These are phyloP conservation scores for Zygosaccharomyces gambellarensis DNA, from an alignment of 805 yeast species.

Conservation along the genomic window DNA sequence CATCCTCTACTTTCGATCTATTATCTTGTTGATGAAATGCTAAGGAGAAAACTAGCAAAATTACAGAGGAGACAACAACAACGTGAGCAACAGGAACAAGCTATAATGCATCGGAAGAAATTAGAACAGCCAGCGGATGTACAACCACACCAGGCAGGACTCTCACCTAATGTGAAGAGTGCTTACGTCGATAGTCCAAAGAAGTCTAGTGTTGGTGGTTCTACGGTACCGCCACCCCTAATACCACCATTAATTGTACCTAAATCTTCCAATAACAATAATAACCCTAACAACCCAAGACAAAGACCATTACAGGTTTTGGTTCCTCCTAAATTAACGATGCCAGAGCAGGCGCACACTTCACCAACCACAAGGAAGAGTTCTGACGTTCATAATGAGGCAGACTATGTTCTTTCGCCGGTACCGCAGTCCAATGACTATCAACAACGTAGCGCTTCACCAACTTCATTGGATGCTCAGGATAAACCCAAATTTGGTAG, in stretches of 20 bases:
- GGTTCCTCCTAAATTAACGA: slow-evolving; percentile 40
- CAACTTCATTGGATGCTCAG: slow-evolving; percentile 15
- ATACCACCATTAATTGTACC: slow-evolving; percentile 7
- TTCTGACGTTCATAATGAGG: slow-evolving; percentile 22
- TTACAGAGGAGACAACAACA: slow-evolving; percentile 25
- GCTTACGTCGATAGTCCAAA: background rate
- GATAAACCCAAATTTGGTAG: slow-evolving; percentile 32
- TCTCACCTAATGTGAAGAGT: background rate
- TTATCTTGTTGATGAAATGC: slow-evolving; percentile 79
- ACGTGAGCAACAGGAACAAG: slow-evolving; percentile 20
- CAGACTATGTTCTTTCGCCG: slow-evolving; percentile 29
- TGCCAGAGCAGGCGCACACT: slow-evolving; percentile 47
- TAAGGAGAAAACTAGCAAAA: slow-evolving; percentile 61
- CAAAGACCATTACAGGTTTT: slow-evolving; percentile 20
- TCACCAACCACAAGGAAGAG: slow-evolving; percentile 39
- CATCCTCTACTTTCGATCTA: slow-evolving; percentile 89
- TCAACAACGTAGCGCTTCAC: slow-evolving; percentile 34
- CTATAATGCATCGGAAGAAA: slow-evolving; percentile 17
- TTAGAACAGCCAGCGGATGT: slow-evolving; percentile 8
- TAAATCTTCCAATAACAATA: slow-evolving; percentile 7
- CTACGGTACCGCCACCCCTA: slow-evolving; percentile 6
- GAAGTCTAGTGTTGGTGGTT: background rate
- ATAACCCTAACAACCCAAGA: slow-evolving; percentile 6
- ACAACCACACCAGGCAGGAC: slow-evolving; percentile 1
- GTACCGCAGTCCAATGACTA: slow-evolving; percentile 31